Evolutionary conservation across 257 asterid species (phyloP).

Genomic region (Solanum pimpinellifolium): DNA sequence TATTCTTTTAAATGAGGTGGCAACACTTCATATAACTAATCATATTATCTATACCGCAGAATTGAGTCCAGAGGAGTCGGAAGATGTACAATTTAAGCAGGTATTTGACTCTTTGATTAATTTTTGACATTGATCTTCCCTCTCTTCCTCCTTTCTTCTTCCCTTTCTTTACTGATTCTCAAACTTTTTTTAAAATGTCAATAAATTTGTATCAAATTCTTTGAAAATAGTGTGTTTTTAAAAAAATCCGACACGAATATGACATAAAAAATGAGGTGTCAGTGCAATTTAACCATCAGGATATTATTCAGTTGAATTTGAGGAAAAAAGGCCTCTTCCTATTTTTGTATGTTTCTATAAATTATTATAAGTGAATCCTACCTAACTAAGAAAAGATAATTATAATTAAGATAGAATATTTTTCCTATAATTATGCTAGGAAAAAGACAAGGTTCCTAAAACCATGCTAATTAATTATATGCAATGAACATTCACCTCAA

Average conservation of each 20-base stretch:
- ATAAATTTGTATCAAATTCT: too few relatives aligned
- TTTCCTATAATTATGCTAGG: not conserved
- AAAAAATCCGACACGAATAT: too few relatives aligned
- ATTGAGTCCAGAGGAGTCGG: slow-evolving; percentile 61
- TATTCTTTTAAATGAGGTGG: not conserved
- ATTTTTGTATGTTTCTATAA: not conserved
- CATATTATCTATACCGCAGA: slow-evolving; percentile 24
- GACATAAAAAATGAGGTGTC: too few relatives aligned
- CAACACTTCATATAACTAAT: not conserved
- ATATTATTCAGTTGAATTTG: not conserved
- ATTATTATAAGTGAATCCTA: not conserved
- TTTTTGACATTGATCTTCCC: not conserved
- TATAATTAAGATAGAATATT: not conserved
- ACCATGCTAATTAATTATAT: not conserved
- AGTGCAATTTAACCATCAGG: not conserved
- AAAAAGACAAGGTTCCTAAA: not conserved
- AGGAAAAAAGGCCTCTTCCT: not conserved
- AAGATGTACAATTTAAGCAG: slow-evolving; percentile 69
- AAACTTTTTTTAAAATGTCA: too few relatives aligned
- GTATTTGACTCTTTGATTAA: slow-evolving; percentile 13
- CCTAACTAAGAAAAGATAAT: not conserved
- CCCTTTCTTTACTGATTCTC: not conserved
- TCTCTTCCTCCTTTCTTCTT: not conserved
- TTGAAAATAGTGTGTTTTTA: too few relatives aligned
- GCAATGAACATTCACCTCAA: not conserved